Evolutionary conservation across 2,329 filamentous ascomycete species (phyloP).

Genomic region (Atkinsonella texensis): DNA sequence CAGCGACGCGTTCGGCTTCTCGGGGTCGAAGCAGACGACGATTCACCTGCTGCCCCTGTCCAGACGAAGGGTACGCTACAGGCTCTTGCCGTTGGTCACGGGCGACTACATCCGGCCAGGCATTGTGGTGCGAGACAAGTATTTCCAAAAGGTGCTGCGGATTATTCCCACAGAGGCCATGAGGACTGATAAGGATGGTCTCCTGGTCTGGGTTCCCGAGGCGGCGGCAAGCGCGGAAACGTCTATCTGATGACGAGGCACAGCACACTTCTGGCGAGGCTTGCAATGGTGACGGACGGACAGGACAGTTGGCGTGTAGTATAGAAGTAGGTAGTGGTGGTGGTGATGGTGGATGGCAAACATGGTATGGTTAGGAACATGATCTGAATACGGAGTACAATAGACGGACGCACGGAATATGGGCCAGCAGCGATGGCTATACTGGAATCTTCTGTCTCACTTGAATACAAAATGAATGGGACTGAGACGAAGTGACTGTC

Average conservation of each 20-base stretch:
- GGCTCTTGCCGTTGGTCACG: constrained; percentile 53
- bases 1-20: constrained; percentile 85
- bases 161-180: constrained; percentile 69
- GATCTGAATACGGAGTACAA: too few species aligned
- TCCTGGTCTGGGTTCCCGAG: constrained; percentile 48
- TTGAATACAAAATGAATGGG: too few species aligned
- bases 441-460: too few species aligned
- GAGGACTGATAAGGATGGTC: constrained; percentile 50
- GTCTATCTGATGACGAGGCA: not conserved
- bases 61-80: constrained; percentile 60
- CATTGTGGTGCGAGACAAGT: constrained; percentile 72
- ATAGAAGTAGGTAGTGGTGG: not conserved
- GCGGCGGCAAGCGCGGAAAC: constrained; percentile 12
- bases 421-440: too few species aligned
- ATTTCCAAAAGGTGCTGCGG: constrained; percentile 82
- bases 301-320: not conserved
- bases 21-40: constrained; percentile 69
- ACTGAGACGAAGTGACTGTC: too few species aligned
- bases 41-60: constrained; percentile 76
- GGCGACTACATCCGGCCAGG: constrained; percentile 61
- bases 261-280: too few species aligned
- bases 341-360: not conserved
- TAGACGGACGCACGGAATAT: too few species aligned
- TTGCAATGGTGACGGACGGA: not conserved
- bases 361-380: too few species aligned